Percentiles rank a stretch among this genome's conserved stretches.
phyloP scores from a whole-genome alignment of 139 green algal species.

The Coelastrella sp. region DNA sequence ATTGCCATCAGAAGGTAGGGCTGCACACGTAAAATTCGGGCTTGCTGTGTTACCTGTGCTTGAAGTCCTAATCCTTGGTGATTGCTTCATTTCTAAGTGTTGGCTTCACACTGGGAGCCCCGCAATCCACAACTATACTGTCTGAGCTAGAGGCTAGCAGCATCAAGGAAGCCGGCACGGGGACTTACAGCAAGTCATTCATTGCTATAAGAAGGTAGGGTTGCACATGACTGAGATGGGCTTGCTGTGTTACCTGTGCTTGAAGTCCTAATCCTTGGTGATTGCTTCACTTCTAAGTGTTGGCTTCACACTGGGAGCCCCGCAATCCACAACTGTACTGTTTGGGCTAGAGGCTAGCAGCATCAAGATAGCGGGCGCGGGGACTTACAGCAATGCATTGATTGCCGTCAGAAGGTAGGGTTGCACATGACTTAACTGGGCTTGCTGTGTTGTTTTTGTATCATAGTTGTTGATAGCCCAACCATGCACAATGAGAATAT shows the following conservation, averaged over 20 bases:
- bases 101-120: conserved; percentile 92
- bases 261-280: too few species aligned
- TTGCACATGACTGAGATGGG: too few species aligned
- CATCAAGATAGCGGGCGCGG: conserved; percentile 61
- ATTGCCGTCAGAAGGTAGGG: neutral
- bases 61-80: too few species aligned
- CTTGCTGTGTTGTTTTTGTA: too few species aligned
- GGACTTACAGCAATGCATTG: conserved; percentile 64
- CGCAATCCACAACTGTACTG: conserved; percentile 65
- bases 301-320: conserved; percentile 93
- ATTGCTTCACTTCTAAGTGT: too few species aligned
- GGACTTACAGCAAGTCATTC: conserved; percentile 64
- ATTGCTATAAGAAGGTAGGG: conserved; percentile 49
- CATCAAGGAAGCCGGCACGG: conserved; percentile 61
- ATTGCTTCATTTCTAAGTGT: too few species aligned
- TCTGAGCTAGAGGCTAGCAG: conserved; percentile 72
- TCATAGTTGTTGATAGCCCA: conserved; percentile 53
- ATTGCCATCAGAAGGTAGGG: neutral
- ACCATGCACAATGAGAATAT: conserved; percentile 92
- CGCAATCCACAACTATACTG: conserved; percentile 91
- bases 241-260: too few species aligned
- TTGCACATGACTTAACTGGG: too few species aligned
- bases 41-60: too few species aligned
- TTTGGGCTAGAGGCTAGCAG: conserved; percentile 64
- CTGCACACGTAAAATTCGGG: too few species aligned